A percentile compares a stretch with the other conserved stretches of the same genome.
phyloP scores from a whole-genome alignment of 2,329 filamentous ascomycete genomes.

The Fusarium bulbicola region DNA sequence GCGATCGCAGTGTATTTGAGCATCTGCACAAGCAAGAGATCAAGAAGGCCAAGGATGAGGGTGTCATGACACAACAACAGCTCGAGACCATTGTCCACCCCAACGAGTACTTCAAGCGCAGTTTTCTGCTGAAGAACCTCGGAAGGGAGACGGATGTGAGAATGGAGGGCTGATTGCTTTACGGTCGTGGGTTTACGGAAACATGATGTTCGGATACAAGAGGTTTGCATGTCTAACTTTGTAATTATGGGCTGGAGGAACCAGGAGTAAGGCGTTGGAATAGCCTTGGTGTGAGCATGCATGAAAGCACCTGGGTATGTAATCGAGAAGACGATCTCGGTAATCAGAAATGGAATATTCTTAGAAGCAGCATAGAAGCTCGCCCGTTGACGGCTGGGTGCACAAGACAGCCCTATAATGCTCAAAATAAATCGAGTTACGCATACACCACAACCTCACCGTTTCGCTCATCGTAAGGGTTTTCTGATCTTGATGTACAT shows the following conservation, averaged over 20 bases:
- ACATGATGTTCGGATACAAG: conserved; percentile 22
- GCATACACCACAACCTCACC: background rate
- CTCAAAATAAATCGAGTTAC: background rate
- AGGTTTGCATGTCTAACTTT: conserved; percentile 8
- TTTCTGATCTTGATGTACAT: conserved; percentile 8
- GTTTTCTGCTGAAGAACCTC: conserved; percentile 86
- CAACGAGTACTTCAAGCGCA: conserved; percentile 97
- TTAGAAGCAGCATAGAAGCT: conserved; percentile 20
- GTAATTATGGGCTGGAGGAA: conserved; percentile 20
- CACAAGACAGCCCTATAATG: background rate
- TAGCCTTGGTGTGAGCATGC: conserved; percentile 1
- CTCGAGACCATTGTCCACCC: conserved; percentile 96
- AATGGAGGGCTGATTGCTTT: conserved; percentile 60
- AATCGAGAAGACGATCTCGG: background rate
- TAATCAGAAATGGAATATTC: conserved; percentile 25
- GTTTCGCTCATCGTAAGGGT: background rate
- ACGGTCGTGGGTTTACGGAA: conserved; percentile 21
- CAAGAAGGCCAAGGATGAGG: conserved; percentile 78
- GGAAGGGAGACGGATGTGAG: conserved; percentile 64
- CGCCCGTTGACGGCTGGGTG: conserved; percentile 8
- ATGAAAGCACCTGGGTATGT: background rate
- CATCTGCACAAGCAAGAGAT: conserved; percentile 82
- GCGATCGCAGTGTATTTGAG: conserved; percentile 79
- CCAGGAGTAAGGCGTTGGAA: conserved; percentile 37
- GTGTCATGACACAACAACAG: conserved; percentile 75